Base-by-base conservation (phyloP, 2,329 filamentous ascomycete genomes). In the Camptophora hylomeconis region DNA sequence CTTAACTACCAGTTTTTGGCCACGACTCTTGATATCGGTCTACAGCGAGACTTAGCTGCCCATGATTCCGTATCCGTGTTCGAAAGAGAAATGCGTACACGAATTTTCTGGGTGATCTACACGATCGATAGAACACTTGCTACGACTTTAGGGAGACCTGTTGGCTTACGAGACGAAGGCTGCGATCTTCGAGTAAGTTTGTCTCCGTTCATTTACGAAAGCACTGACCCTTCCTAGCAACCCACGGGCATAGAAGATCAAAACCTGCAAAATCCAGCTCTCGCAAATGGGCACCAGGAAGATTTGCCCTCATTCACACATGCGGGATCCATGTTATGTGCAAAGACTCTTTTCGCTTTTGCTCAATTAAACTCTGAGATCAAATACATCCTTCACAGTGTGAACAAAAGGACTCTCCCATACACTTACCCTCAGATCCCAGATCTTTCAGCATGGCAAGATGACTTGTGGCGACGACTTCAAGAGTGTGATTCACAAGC, bases 141-240 rank as follows among this genome's bases (percentile, higher is more conserved):
- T 3, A 71, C 65, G 0, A 69, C 67, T 48, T 65, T 71, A 63
- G 67, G 67, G 0, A 53, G 67, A 1, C 67, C 67, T 0, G 65
- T 71, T 28, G 65, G 65, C 0, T 40, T 71, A 2, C 51, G 66
- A 24, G 67, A 71, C 24, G 67, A 71, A 37, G 65, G 62, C 0
- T 67, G 65, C 21, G 65, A 69, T 10, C 47, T 68, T 10, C 47
- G 63, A 19, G 63, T 67, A 37, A 42, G 52, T 26, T 23, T 50
- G 5, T 37, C 37, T 3, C 47, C 51, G 9, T n/a, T n/a, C n/a
- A n/a, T n/a, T n/a, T n/a, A n/a, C n/a, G n/a, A n/a, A n/a, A n/a
- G n/a, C n/a, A n/a, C n/a, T n/a, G n/a, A n/a, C n/a, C n/a, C n/a
- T n/a, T n/a, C n/a, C n/a, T n/a, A n/a, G n/a, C n/a, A n/a, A n/a